phyloP scores from a whole-genome alignment of 2,329 filamentous ascomycete species.

The Trichoderma asperellum region DNA sequence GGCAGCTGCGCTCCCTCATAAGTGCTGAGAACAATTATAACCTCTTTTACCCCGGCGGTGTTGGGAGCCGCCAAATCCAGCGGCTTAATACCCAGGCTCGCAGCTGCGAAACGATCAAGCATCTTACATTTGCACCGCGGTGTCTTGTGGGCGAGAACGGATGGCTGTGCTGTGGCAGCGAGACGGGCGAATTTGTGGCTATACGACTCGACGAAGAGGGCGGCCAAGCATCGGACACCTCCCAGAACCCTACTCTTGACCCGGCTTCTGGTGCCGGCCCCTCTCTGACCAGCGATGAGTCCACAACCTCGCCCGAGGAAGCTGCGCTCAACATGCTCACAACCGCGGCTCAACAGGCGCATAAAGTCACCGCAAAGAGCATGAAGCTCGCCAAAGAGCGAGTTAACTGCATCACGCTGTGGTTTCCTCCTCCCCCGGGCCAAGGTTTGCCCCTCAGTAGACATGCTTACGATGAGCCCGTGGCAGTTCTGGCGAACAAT shows the following conservation, averaged over 20 bases:
- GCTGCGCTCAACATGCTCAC: constrained; percentile 25
- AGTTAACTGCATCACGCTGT: constrained; percentile 69
- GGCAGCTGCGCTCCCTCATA: constrained; percentile 88
- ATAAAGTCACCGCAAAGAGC: constrained; percentile 55
- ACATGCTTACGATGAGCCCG: constrained; percentile 52
- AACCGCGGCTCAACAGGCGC: constrained; percentile 33
- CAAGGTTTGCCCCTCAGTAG: constrained; percentile 32
- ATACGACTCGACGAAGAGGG: constrained; percentile 62
- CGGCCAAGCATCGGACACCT: constrained; percentile 35
- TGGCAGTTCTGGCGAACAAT: constrained; percentile 86
- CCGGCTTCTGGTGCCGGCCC: constrained; percentile 36
- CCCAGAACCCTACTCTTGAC: constrained; percentile 36
- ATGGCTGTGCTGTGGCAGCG: constrained; percentile 89
- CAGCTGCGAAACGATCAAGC: constrained; percentile 73
- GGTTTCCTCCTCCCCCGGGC: constrained; percentile 54
- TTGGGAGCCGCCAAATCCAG: constrained; percentile 67
- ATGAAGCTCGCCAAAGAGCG: constrained; percentile 61
- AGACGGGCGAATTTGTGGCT: constrained; percentile 83
- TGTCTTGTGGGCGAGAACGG: constrained; percentile 86
- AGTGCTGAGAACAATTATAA: constrained; percentile 75
- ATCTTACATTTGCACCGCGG: constrained; percentile 73
- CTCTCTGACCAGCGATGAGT: not conserved
- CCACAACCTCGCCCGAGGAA: constrained; percentile 14
- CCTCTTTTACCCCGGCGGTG: constrained; percentile 82
- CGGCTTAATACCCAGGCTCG: constrained; percentile 69